These are phyloP conservation scores for Erythrophleum fordii DNA, from an alignment of 306 rosid species.

Conservation along the genomic window DNA sequence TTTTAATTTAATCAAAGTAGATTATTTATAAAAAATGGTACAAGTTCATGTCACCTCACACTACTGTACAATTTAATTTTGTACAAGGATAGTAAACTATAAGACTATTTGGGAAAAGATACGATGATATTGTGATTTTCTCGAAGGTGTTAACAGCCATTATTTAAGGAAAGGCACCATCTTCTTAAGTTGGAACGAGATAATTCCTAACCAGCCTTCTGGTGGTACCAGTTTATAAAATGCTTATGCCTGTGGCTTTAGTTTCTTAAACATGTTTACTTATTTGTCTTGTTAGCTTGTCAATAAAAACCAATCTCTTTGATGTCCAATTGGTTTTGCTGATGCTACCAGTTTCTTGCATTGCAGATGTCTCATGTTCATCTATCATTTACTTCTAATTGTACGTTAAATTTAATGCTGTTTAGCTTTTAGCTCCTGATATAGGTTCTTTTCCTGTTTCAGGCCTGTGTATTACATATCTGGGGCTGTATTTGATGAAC, in stretches of 20 bases:
- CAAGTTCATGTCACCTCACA: background rate
- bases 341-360: slow-evolving; percentile 29
- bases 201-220: background rate
- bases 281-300: background rate
- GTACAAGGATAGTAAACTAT: background rate
- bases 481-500: slow-evolving; percentile 79
- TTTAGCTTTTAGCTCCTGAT: slow-evolving; percentile 26
- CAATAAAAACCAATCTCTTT: background rate
- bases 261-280: background rate
- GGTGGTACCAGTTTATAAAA: background rate
- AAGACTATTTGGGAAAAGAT: background rate
- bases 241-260: background rate
- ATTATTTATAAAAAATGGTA: background rate
- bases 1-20: background rate
- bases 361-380: slow-evolving; percentile 18
- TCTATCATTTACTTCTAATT: slow-evolving; percentile 8
- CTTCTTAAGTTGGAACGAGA: background rate
- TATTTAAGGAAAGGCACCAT: background rate
- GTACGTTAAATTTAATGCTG: slow-evolving; percentile 15
- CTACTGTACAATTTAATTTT: background rate
- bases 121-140: background rate
- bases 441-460: slow-evolving; percentile 32
- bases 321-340: slow-evolving; percentile 9
- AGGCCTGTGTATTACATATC: slow-evolving; percentile 78
- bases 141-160: background rate